Conservation (phyloP, 495 filamentous ascomycete genomes). For the Ramalina intermedia region DNA sequence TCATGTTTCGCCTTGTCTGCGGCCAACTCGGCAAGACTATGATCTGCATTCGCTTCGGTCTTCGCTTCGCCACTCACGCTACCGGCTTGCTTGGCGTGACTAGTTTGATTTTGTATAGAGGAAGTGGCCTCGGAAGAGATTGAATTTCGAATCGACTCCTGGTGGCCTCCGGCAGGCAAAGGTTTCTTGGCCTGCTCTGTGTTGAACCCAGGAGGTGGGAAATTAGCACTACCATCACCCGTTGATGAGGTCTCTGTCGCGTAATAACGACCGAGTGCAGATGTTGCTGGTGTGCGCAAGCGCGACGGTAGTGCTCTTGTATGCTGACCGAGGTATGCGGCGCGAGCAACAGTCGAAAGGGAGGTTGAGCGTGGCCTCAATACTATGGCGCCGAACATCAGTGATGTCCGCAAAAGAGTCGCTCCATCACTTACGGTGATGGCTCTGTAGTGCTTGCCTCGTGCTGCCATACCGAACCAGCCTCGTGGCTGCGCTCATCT, state of each 20-base stretch:
- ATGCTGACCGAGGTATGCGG: constrained; percentile 42
- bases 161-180: constrained; percentile 35
- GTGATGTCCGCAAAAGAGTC: constrained; percentile 4
- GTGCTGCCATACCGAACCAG: constrained; percentile 43
- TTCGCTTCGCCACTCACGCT: constrained; percentile 28
- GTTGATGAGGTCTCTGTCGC: constrained; percentile 59
- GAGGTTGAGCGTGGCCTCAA: constrained; percentile 20
- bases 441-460: constrained; percentile 36
- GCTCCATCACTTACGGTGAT: constrained; percentile 20
- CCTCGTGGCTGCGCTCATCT: constrained; percentile 47
- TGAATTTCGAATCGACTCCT: constrained; percentile 11
- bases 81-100: constrained; percentile 12
- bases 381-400: constrained; percentile 19
- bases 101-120: constrained; percentile 14
- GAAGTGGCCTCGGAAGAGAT: constrained; percentile 21
- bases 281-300: constrained; percentile 46
- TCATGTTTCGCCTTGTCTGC: constrained; percentile 31
- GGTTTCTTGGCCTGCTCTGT: constrained; percentile 82
- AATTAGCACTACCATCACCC: constrained; percentile 37
- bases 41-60: constrained; percentile 29
- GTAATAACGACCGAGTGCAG: constrained; percentile 49
- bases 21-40: constrained; percentile 30
- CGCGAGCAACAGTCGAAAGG: constrained; percentile 24
- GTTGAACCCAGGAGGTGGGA: constrained; percentile 89
- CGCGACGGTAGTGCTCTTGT: constrained; percentile 43